Evolutionary conservation across 2,329 filamentous ascomycete genomes (phyloP).

Genomic region (Capronia americana): DNA sequence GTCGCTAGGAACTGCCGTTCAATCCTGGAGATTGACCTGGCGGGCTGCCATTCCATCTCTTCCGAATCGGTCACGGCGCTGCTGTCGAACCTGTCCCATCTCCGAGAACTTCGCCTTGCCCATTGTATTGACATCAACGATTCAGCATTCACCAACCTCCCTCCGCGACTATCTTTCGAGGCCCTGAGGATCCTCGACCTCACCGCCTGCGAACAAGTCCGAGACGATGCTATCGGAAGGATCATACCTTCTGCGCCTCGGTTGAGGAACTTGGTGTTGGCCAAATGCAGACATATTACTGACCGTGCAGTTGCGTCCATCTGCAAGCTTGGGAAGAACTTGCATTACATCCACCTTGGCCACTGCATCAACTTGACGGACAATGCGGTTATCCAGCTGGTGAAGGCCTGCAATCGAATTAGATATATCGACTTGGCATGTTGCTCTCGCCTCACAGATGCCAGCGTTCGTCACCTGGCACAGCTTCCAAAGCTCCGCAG

Average conservation of each 20-base stretch:
- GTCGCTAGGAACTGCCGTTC: slow-evolving; percentile 90
- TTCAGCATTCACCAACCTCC: slow-evolving; percentile 81
- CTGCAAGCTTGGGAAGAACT: slow-evolving; percentile 86
- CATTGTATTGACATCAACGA: slow-evolving; percentile 86
- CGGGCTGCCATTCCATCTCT: slow-evolving; percentile 80
- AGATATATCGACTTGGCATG: slow-evolving; percentile 98
- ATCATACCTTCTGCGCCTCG: slow-evolving; percentile 87
- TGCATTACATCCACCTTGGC: slow-evolving; percentile 95
- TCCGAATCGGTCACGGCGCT: slow-evolving; percentile 84
- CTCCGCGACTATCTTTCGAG: slow-evolving; percentile 74
- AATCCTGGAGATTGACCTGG: slow-evolving; percentile 94
- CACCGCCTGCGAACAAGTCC: slow-evolving; percentile 83
- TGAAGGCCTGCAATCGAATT: slow-evolving; percentile 87
- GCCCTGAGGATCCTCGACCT: slow-evolving; percentile 91
- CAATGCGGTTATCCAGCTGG: slow-evolving; percentile 80
- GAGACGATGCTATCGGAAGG: slow-evolving; percentile 84
- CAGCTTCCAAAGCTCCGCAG: slow-evolving; percentile 89
- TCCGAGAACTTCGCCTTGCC: slow-evolving; percentile 89
- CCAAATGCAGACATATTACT: slow-evolving; percentile 92
- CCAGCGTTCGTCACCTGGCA: slow-evolving; percentile 82
- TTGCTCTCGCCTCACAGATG: slow-evolving; percentile 85
- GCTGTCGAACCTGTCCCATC: slow-evolving; percentile 75
- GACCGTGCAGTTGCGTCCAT: slow-evolving; percentile 88
- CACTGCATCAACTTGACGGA: slow-evolving; percentile 94
- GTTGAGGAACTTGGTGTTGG: slow-evolving; percentile 88